These are phyloP conservation scores for Carpediemonas membranifera DNA, from an alignment of 78 protist species.

Conservation along the genomic window DNA sequence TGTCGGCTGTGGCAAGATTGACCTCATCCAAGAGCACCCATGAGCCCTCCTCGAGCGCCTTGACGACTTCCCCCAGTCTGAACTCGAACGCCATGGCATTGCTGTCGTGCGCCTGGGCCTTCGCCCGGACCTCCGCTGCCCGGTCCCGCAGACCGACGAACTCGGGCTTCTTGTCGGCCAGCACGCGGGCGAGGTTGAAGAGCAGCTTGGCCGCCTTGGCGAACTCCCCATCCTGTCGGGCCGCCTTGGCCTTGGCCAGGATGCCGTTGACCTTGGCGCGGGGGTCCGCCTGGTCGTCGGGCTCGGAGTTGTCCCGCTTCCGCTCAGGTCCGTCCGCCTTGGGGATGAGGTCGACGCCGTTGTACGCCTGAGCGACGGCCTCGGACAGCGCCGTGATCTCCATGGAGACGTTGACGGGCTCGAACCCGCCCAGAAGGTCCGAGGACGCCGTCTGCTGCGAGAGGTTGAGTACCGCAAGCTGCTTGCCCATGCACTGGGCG, in stretches of 20 bases:
- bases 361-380: too few relatives aligned
- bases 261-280: too few relatives aligned
- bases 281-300: too few relatives aligned
- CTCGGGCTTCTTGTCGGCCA: too few relatives aligned
- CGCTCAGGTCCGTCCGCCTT: too few relatives aligned
- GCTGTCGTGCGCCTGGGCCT: slow-evolving; percentile 46
- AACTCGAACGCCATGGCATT: slow-evolving; percentile 7
- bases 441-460: slow-evolving; percentile 83
- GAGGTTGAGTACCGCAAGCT: slow-evolving; percentile 59
- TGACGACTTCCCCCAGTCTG: slow-evolving; percentile 51
- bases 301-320: too few relatives aligned
- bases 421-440: slow-evolving; percentile 96
- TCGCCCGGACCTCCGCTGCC: too few relatives aligned
- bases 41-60: slow-evolving; percentile 74
- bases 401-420: too few relatives aligned
- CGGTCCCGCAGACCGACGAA: too few relatives aligned
- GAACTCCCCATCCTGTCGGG: neutral
- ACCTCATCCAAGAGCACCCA: slow-evolving; percentile 98
- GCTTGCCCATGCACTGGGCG: slow-evolving; percentile 34
- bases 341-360: too few relatives aligned
- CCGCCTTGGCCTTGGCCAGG: too few relatives aligned
- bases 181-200: slow-evolving; percentile 47
- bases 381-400: too few relatives aligned
- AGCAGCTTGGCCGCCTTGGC: neutral
- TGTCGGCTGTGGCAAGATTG: slow-evolving; percentile 88